Percentiles rank a stretch among this genome's conserved stretches.
These are phyloP conservation scores for Themeda triandra DNA, from an alignment of 176 grass and related monocot species.

Conservation along the genomic window DNA sequence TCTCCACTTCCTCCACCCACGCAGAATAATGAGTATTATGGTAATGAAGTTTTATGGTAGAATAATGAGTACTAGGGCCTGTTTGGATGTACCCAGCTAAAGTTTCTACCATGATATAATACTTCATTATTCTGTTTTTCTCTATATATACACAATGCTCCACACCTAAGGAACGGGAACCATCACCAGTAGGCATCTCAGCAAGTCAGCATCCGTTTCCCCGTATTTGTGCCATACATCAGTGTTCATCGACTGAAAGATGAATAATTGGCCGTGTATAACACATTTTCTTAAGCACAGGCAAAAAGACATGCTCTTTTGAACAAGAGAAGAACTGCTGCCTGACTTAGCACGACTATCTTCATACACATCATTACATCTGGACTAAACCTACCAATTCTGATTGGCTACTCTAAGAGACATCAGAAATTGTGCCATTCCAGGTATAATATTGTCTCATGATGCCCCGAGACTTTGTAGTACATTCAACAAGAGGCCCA, in stretches of 20 bases:
- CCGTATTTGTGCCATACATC: not conserved
- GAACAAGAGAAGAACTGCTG: not conserved
- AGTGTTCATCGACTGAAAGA: not conserved
- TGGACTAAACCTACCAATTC: not conserved
- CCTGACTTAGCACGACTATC: not conserved
- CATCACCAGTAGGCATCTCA: too few species aligned
- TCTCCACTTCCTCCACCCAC: too few species aligned
- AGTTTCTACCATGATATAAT: too few species aligned
- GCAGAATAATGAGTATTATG: too few species aligned
- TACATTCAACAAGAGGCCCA: slow-evolving; percentile 5
- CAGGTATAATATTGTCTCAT: not conserved
- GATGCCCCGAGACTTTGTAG: not conserved
- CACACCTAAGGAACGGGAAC: too few species aligned
- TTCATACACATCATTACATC: not conserved
- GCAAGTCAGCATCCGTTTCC: not conserved
- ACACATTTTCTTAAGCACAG: not conserved
- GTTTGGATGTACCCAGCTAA: too few species aligned
- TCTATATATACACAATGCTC: too few species aligned
- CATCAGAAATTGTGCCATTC: not conserved
- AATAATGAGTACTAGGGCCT: too few species aligned
- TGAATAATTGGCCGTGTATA: not conserved
- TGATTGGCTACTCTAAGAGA: not conserved
- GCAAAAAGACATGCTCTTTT: not conserved
- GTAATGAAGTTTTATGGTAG: too few species aligned
- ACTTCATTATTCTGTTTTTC: too few species aligned